These are phyloP conservation scores for Tubosaeta sp. DNA, from an alignment of 768 basidiomycete species.

Conservation along the genomic window DNA sequence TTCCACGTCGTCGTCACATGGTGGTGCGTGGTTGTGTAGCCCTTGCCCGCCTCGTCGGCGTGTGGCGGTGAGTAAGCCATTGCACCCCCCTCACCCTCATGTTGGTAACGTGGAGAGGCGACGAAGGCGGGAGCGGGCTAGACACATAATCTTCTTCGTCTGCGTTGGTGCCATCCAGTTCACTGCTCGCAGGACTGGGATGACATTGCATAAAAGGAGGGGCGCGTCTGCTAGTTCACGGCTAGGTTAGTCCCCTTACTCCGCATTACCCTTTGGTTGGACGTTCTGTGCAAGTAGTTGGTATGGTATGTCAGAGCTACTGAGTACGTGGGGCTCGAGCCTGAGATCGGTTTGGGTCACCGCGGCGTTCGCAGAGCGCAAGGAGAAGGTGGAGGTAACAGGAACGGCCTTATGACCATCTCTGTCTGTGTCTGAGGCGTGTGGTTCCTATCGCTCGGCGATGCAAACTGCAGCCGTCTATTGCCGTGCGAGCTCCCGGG, in stretches of 20 bases:
- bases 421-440: slow-evolving; percentile 13
- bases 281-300: neutral
- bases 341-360: neutral
- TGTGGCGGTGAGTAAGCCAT: too few relatives aligned
- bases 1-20: too few relatives aligned
- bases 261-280: slow-evolving; percentile 21
- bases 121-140: slow-evolving; percentile 57
- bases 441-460: slow-evolving; percentile 8
- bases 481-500: slow-evolving; percentile 4
- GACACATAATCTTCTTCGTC: slow-evolving; percentile 30
- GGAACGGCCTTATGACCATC: slow-evolving; percentile 19
- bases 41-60: too few relatives aligned
- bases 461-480: slow-evolving; percentile 4
- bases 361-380: slow-evolving; percentile 10
- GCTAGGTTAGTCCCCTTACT: slow-evolving; percentile 21
- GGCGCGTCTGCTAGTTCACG: slow-evolving; percentile 38
- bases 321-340: neutral
- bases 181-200: neutral
- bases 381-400: slow-evolving; percentile 26
- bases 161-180: slow-evolving; percentile 18
- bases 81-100: too few relatives aligned
- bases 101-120: slow-evolving; percentile 38
- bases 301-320: neutral
- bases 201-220: slow-evolving; percentile 23
- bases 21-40: too few relatives aligned